Evolutionary conservation across 768 basidiomycete species (phyloP), one percentile per base, ranked within the genome.

Genomic region (Macrolepiota fuliginosa): DNA sequence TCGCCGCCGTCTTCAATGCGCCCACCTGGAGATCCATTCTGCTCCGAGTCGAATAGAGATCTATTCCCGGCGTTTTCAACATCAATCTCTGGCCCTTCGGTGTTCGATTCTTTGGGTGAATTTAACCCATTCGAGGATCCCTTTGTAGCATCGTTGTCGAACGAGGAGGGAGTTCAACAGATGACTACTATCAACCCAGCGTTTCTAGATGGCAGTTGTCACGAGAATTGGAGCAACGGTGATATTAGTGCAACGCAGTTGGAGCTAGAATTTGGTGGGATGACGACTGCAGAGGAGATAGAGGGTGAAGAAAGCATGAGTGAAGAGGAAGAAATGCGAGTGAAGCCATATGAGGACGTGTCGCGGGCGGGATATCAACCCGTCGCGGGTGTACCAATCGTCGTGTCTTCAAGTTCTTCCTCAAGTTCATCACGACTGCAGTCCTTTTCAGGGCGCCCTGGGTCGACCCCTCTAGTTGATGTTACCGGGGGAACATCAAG

Each of bases 101-200:
- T 46, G 13, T 61, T 61, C 17, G 32, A 40, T 27, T 9, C 17
- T 27, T 6, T 32, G 32, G 46, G 24, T 46, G 40, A 12, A 11
- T 24, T 46, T 13, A 40, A 47, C 29, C 17, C 37, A 13, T 36
- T 37, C 15, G 17, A 52, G 39, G 35, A 25, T 40, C 37, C 40
- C 6, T 54, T 17, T 54, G 32, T 42, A 46, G 36, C 6, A 10
- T 54, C n/a, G 3, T 35, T 49, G 29, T 32, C 29, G 32, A 40
- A 61, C 12, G 59, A 13, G 24, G 59, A 47, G 32, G 54, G 45
- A 15, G 36, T n/a, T 5, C 42, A 17, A 5, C 52, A 54, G 24
- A 19, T 36, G 27, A 54, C 27, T 4, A 60, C 59, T 2, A 47
- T 61, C 24, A 36, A 61, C 27, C 59, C 59, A 24, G 42, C 59